Evolutionary conservation across 805 yeast species (phyloP).

Genomic region (Teunomyces barrocoloradensis): DNA sequence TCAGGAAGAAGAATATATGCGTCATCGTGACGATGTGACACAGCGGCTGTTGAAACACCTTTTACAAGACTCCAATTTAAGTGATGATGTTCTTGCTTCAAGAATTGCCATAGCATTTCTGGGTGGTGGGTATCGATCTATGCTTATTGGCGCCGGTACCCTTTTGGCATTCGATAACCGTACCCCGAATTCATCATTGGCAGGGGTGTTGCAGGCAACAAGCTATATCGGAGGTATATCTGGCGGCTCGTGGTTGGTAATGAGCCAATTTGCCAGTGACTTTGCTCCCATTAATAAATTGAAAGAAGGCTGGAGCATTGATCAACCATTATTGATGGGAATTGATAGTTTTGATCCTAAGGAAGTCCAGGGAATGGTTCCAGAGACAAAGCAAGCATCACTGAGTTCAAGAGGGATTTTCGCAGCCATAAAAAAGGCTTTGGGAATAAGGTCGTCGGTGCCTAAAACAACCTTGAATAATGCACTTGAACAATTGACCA

Average conservation of each 20-base stretch:
- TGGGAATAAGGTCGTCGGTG: not conserved
- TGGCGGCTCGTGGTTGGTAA: slow-evolving; percentile 72
- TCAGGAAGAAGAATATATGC: slow-evolving; percentile 25
- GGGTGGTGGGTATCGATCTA: slow-evolving; percentile 59
- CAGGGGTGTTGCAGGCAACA: slow-evolving; percentile 54
- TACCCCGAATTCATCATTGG: slow-evolving; percentile 35
- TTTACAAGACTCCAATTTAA: slow-evolving; percentile 24
- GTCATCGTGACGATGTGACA: slow-evolving; percentile 27
- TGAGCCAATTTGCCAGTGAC: slow-evolving; percentile 38
- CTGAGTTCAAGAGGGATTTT: not conserved
- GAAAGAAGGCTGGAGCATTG: slow-evolving; percentile 39
- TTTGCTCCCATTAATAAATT: slow-evolving; percentile 24
- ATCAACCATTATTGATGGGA: slow-evolving; percentile 52
- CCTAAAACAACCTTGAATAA: not conserved
- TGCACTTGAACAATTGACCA: not conserved
- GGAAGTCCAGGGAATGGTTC: not conserved
- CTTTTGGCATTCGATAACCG: slow-evolving; percentile 50
- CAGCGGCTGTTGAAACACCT: slow-evolving; percentile 26
- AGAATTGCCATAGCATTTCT: slow-evolving; percentile 43
- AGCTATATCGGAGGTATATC: slow-evolving; percentile 64
- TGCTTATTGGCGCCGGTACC: slow-evolving; percentile 58
- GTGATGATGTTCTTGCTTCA: slow-evolving; percentile 27
- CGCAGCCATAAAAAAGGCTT: slow-evolving; percentile 1
- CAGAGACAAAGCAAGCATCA: not conserved
- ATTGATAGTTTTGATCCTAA: slow-evolving; percentile 50